A percentile compares a stretch with the other conserved stretches of the same genome.
These are phyloP conservation scores for Guyanaporus albipodus DNA, from an alignment of 768 basidiomycete species.

Conservation along the genomic window DNA sequence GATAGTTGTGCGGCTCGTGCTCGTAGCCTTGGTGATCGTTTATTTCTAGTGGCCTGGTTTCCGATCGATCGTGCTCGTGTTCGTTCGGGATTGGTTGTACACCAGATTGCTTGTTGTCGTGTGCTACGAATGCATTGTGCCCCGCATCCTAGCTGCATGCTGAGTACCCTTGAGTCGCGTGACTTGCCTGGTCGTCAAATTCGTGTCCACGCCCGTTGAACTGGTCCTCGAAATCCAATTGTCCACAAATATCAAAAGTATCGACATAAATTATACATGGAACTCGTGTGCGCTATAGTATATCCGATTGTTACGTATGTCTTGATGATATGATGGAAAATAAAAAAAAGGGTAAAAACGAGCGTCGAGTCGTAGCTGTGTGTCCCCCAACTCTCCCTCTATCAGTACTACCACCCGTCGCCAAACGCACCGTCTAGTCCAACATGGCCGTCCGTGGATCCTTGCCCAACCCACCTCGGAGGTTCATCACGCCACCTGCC, in stretches of 20 bases:
- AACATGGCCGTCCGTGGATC: conserved; percentile 40
- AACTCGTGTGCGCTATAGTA: no score
- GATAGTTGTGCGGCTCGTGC: background rate
- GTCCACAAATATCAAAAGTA: no score
- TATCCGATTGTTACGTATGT: no score
- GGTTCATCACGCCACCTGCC: conserved; percentile 39
- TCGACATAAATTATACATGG: background rate
- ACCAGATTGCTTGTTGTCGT: conserved; percentile 7
- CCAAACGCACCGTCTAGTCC: conserved; percentile 22
- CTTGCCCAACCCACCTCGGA: conserved; percentile 38
- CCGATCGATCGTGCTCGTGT: conserved; percentile 3
- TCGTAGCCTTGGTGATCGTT: background rate
- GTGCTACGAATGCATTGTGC: conserved; percentile 13
- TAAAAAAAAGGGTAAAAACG: background rate
- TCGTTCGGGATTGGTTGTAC: conserved; percentile 4
- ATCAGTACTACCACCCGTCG: background rate
- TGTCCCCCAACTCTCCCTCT: no score
- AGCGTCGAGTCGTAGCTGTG: background rate
- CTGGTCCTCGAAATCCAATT: no score
- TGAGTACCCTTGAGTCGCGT: no score
- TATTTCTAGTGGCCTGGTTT: conserved; percentile 1
- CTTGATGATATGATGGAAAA: no score
- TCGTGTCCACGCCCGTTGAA: no score
- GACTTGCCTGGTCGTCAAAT: no score
- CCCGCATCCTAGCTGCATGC: background rate